Conservation (phyloP, 2,329 filamentous ascomycete genomes). For the Didymella sp. region DNA sequence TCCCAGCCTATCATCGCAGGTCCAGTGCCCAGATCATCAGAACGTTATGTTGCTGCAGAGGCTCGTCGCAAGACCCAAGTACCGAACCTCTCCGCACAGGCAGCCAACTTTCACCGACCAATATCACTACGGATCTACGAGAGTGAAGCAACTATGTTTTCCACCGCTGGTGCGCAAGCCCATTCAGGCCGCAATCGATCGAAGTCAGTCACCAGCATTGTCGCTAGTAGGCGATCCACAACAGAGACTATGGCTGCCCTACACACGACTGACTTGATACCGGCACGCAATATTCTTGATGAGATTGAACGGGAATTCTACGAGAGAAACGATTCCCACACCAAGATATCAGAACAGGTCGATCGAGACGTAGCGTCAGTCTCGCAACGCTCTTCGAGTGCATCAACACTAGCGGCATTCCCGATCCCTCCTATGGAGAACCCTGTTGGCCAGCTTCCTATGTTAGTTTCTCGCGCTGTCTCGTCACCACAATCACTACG, state of each 20-base stretch:
- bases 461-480: constrained; percentile 12
- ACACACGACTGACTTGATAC: background rate
- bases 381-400: constrained; percentile 1
- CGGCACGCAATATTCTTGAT: background rate
- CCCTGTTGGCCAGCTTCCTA: constrained; percentile 17
- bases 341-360: constrained; percentile 3
- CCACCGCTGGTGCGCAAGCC: constrained; percentile 6
- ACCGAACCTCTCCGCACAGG: background rate
- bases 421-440: constrained; percentile 19
- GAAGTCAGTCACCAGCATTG: constrained; percentile 4
- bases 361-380: background rate
- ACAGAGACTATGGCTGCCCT: constrained; percentile 7
- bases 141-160: constrained; percentile 16
- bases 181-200: background rate
- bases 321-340: background rate
- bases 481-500: background rate
- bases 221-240: background rate
- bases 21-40: background rate
- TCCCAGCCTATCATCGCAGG: background rate
- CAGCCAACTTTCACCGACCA: constrained; percentile 20
- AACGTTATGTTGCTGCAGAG: constrained; percentile 6
- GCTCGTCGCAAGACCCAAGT: constrained; percentile 8
- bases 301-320: background rate
- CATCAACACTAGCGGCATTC: constrained; percentile 13
- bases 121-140: constrained; percentile 26